Conservation (phyloP, 495 filamentous ascomycete genomes). For the Neurospora sp. region DNA sequence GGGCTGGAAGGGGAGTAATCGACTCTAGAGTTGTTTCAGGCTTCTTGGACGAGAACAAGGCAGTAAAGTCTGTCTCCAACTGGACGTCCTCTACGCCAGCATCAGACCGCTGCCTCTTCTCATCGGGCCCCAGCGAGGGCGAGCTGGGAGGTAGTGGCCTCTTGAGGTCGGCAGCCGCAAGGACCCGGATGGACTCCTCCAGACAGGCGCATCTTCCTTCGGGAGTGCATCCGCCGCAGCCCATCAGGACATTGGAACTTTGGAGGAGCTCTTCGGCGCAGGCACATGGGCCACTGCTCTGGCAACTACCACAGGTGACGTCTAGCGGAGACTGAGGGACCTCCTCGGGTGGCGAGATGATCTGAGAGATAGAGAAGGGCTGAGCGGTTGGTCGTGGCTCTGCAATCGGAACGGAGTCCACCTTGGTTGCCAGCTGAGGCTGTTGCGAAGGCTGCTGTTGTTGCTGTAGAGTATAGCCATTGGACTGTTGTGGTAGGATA, state of each 20-base stretch:
- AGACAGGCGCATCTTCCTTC: slow-evolving; percentile 57
- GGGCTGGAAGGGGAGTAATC: slow-evolving; percentile 8
- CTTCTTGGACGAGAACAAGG: slow-evolving; percentile 42
- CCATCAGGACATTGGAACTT: slow-evolving; percentile 29
- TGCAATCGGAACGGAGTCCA: slow-evolving; percentile 4
- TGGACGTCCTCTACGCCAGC: slow-evolving; percentile 17
- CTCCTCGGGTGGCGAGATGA: slow-evolving; percentile 36
- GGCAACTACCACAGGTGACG: slow-evolving; percentile 41
- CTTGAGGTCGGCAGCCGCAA: slow-evolving; percentile 26
- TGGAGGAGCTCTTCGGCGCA: slow-evolving; percentile 43
- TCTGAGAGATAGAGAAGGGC: slow-evolving; percentile 37
- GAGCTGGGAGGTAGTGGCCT: slow-evolving; percentile 27
- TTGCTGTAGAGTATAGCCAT: not conserved
- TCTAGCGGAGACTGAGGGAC: slow-evolving; percentile 14
- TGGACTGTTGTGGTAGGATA: not conserved
- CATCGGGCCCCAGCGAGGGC: slow-evolving; percentile 40
- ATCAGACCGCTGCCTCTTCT: slow-evolving; percentile 39
- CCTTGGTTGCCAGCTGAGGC: not conserved
- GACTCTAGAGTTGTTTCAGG: slow-evolving; percentile 1
- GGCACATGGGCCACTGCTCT: slow-evolving; percentile 36
- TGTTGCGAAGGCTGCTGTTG: slow-evolving; percentile 6
- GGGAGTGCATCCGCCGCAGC: slow-evolving; percentile 55
- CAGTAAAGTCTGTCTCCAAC: slow-evolving; percentile 65
- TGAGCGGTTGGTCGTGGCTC: slow-evolving; percentile 22
- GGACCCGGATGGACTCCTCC: slow-evolving; percentile 46